These are phyloP conservation scores for Boletus rubropictus DNA, from an alignment of 768 basidiomycete species.

Conservation along the genomic window DNA sequence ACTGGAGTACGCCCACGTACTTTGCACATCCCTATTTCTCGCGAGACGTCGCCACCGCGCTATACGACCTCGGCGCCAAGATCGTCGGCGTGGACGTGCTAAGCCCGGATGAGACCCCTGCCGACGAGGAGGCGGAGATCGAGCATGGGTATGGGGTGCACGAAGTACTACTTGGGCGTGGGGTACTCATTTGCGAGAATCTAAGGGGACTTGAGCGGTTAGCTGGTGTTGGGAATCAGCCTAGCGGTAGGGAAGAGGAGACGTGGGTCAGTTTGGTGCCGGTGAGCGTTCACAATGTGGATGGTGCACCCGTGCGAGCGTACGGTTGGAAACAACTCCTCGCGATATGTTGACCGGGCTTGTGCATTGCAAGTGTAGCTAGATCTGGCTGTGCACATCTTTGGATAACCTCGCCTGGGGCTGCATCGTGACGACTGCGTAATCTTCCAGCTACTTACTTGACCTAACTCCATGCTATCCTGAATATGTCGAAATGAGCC, in stretches of 20 bases:
- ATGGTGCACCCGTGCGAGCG: slow-evolving; percentile 70
- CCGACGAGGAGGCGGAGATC: slow-evolving; percentile 6
- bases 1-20: slow-evolving; percentile 48
- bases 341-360: neutral
- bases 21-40: slow-evolving; percentile 61
- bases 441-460: too few species aligned
- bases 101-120: slow-evolving; percentile 58
- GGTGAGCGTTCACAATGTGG: slow-evolving; percentile 49
- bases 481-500: too few species aligned
- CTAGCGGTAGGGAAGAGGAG: slow-evolving; percentile 11
- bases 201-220: slow-evolving; percentile 49
- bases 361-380: neutral
- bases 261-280: slow-evolving; percentile 54
- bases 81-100: slow-evolving; percentile 60
- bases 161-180: slow-evolving; percentile 51
- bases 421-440: too few species aligned
- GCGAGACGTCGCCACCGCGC: slow-evolving; percentile 43
- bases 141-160: slow-evolving; percentile 46
- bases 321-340: slow-evolving; percentile 42
- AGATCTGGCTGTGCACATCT: too few species aligned
- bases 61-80: slow-evolving; percentile 47
- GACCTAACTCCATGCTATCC: too few species aligned
- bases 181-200: slow-evolving; percentile 68
- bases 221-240: slow-evolving; percentile 10
- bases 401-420: too few species aligned